Evolutionary conservation across 768 basidiomycete genomes (phyloP).

Genomic region (Podaxis sp.): DNA sequence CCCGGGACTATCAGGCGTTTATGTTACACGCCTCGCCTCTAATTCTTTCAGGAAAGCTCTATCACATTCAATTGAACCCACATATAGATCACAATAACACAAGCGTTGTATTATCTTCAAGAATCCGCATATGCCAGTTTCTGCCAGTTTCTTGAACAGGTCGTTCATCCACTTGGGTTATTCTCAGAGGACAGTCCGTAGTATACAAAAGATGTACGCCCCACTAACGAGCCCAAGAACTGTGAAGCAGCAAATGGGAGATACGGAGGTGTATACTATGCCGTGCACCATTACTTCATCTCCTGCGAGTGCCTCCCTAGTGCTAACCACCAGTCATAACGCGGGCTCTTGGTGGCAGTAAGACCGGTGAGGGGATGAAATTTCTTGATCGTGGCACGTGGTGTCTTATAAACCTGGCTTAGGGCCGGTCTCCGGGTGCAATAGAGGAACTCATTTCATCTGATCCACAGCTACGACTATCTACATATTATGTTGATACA

Average conservation of each 20-base stretch:
- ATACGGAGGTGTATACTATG: conserved; percentile 89
- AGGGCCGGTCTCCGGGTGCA: conserved; percentile 14
- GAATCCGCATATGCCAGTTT: too few relatives aligned
- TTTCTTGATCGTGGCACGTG: neutral
- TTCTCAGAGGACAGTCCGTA: too few relatives aligned
- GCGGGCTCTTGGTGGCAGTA: conserved; percentile 31
- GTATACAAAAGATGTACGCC: conserved; percentile 63
- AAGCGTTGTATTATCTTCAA: too few relatives aligned
- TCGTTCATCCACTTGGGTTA: too few relatives aligned
- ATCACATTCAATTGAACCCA: neutral
- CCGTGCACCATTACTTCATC: conserved; percentile 87
- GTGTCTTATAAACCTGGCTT: neutral
- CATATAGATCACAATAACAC: too few relatives aligned
- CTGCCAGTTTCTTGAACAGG: too few relatives aligned
- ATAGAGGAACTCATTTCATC: neutral
- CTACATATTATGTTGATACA: too few relatives aligned
- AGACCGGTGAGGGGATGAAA: conserved; percentile 45
- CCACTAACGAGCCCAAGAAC: conserved; percentile 78
- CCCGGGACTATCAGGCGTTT: neutral
- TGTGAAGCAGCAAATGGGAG: conserved; percentile 63
- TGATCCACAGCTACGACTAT: too few relatives aligned
- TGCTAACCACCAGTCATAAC: conserved; percentile 38
- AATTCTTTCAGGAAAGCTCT: neutral
- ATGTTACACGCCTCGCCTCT: neutral
- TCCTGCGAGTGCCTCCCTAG: conserved; percentile 76